These are phyloP conservation scores for Leishmania martiniquensis DNA, from an alignment of 208 protist genomes.

Conservation along the genomic window DNA sequence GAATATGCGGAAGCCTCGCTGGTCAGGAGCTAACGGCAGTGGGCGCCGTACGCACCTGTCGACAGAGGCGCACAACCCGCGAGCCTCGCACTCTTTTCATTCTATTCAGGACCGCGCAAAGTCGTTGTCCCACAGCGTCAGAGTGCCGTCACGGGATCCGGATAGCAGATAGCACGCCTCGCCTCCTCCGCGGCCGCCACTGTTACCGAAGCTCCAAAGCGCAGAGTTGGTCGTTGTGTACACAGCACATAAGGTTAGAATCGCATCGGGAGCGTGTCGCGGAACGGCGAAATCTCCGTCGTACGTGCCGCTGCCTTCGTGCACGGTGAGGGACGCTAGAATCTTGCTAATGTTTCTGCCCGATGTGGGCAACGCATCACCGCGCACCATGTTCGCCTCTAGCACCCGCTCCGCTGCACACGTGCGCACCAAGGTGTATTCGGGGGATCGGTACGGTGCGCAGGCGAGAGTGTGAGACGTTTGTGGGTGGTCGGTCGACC, in stretches of 20 bases:
- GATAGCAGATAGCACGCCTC: conserved; percentile 42
- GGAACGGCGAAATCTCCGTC: conserved; percentile 17
- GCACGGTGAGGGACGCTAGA: conserved; percentile 9
- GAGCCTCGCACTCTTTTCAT: background rate
- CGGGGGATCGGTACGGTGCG: conserved; percentile 35
- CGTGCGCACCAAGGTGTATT: conserved; percentile 28
- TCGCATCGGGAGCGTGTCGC: conserved; percentile 58
- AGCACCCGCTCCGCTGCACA: background rate
- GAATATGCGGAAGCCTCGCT: background rate
- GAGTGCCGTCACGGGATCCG: conserved; percentile 55
- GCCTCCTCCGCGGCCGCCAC: conserved; percentile 2
- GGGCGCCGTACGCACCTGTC: background rate
- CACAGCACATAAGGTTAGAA: conserved; percentile 53
- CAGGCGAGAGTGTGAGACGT: conserved; percentile 50
- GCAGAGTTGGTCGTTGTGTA: background rate
- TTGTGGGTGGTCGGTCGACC: conserved; percentile 36
- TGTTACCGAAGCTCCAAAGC: background rate
- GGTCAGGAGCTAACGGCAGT: background rate
- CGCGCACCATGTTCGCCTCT: background rate
- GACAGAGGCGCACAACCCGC: background rate
- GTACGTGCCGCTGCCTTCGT: conserved; percentile 1
- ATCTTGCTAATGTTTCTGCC: background rate
- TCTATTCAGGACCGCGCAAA: background rate
- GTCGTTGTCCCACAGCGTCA: conserved; percentile 67
- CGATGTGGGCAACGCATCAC: background rate